Conservation (phyloP, 2,329 filamentous ascomycete species). For the Thermomyces lanuginosus region DNA sequence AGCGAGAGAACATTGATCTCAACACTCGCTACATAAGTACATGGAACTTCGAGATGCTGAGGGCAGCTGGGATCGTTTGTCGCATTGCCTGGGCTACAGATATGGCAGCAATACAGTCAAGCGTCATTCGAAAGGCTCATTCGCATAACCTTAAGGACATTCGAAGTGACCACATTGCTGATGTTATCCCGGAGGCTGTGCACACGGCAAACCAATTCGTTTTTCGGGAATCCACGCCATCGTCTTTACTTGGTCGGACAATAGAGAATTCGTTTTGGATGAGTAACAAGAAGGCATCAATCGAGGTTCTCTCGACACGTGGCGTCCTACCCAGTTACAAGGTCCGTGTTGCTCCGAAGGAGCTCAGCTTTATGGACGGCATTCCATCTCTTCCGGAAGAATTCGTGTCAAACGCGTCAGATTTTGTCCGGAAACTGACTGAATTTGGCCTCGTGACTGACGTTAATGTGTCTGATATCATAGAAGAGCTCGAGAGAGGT, state of each 20-base stretch:
- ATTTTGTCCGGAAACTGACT: slow-evolving; percentile 63
- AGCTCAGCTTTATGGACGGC: slow-evolving; percentile 64
- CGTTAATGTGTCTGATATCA: slow-evolving; percentile 76
- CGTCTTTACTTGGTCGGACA: slow-evolving; percentile 61
- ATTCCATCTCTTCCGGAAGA: slow-evolving; percentile 73
- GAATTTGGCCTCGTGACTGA: slow-evolving; percentile 76
- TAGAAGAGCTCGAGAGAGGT: slow-evolving; percentile 62
- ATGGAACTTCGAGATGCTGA: slow-evolving; percentile 89
- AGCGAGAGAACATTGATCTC: slow-evolving; percentile 89
- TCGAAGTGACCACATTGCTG: slow-evolving; percentile 46
- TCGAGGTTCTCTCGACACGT: slow-evolving; percentile 75
- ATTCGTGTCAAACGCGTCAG: slow-evolving; percentile 48
- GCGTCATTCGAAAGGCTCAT: too few species aligned
- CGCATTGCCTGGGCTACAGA: slow-evolving; percentile 77
- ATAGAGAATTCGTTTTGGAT: slow-evolving; percentile 96
- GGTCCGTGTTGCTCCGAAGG: slow-evolving; percentile 59
- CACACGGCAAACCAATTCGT: slow-evolving; percentile 79
- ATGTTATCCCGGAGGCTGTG: slow-evolving; percentile 59
- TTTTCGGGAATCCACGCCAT: slow-evolving; percentile 80
- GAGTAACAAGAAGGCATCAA: slow-evolving; percentile 62
- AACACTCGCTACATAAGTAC: slow-evolving; percentile 88
- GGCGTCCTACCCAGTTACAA: slow-evolving; percentile 73
- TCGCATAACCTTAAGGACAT: too few species aligned
- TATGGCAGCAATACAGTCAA: slow-evolving; percentile 65
- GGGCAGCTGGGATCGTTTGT: slow-evolving; percentile 77